Evolutionary conservation across 192 early-diverging fungal species (phyloP).

Genomic region (Lobosporangium transversale): DNA sequence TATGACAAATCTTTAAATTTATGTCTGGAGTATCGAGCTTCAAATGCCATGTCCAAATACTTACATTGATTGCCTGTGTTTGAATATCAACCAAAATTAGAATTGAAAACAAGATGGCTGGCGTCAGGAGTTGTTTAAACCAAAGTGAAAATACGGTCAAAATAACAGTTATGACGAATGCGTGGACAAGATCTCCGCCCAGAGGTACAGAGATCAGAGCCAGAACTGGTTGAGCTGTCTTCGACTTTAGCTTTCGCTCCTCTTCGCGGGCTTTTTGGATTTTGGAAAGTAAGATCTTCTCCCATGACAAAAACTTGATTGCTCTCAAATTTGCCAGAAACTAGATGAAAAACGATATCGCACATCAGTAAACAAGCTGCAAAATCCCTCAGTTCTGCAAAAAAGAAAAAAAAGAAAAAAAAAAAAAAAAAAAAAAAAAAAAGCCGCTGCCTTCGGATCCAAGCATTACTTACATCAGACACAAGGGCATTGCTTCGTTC

Average conservation of each 20-base stretch:
- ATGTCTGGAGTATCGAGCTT: not conserved
- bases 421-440: not conserved
- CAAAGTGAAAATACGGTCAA: constrained; percentile 27
- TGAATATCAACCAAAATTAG: constrained; percentile 43
- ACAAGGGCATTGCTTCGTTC: constrained; percentile 41
- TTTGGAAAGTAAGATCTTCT: constrained; percentile 34
- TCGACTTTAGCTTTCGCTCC: constrained; percentile 30
- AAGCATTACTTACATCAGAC: constrained; percentile 31
- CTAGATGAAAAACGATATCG: not conserved
- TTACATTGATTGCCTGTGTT: constrained; percentile 43
- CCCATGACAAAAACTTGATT: constrained; percentile 43
- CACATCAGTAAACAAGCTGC: not conserved
- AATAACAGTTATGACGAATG: constrained; percentile 33
- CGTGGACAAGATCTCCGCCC: constrained; percentile 45
- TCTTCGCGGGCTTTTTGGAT: constrained; percentile 25
- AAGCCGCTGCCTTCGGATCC: not conserved
- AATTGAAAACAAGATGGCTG: constrained; percentile 33
- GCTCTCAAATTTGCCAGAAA: constrained; percentile 46
- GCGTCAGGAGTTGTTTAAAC: constrained; percentile 28
- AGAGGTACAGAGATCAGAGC: constrained; percentile 47
- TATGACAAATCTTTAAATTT: not conserved
- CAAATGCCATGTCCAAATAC: not conserved
- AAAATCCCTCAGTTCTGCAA: too few relatives aligned
- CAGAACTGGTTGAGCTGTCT: constrained; percentile 44
- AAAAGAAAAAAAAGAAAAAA: too few relatives aligned